Evolutionary conservation across 441 rosid genomes (phyloP), one percentile per base, ranked within the genome.

Genomic region (Pelargonium cotyledonis): DNA sequence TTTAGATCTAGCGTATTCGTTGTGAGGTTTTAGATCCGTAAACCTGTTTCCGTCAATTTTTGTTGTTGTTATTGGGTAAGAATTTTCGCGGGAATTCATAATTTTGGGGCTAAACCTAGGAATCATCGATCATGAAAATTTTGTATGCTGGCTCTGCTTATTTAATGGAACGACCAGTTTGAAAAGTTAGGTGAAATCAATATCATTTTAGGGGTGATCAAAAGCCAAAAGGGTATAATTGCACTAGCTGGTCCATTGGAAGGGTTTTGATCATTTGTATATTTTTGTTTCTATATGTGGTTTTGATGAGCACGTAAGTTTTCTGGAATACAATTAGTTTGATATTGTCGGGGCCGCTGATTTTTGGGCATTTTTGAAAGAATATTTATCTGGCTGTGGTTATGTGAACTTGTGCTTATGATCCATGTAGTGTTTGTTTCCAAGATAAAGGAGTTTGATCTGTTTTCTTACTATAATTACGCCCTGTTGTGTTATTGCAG

Each of bases 401-500:
- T n/a, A 49, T 15, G 57, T 2, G 18, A 14, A n/a, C 16, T 26
- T 26, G 31, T 26, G 31, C 31, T 26, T 26, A 26, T 26, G 31
- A 26, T 26, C 31, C 31, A 26, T 49, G 57, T 12, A 12, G 15
- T 49, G 5, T 16, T 49, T 14, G 57, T 49, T 49, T 49, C 57
- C n/a, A 11, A n/a, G 4, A 14, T 49, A 6, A 4, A 49, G 18
- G 6, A 4, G 57, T 49, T n/a, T 49, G 14, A 49, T 49, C 5
- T 14, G 14, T 49, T 16, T 49, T 14, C 6, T 3, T 49, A 14
- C 57, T 4, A 1, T 12, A 49, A 16, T n/a, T 14, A 6, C 3
- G 1, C 57, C 31, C 5, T 67, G 47, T 38, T 49, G n/a, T 74
- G 2, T 58, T 73, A n/a, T 40, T 77, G 78, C 82, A 87, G 91